Evolutionary conservation across 1,284 basidiomycete species (phyloP), one percentile per base, ranked within the genome.

Genomic region (Vanrija sp.): DNA sequence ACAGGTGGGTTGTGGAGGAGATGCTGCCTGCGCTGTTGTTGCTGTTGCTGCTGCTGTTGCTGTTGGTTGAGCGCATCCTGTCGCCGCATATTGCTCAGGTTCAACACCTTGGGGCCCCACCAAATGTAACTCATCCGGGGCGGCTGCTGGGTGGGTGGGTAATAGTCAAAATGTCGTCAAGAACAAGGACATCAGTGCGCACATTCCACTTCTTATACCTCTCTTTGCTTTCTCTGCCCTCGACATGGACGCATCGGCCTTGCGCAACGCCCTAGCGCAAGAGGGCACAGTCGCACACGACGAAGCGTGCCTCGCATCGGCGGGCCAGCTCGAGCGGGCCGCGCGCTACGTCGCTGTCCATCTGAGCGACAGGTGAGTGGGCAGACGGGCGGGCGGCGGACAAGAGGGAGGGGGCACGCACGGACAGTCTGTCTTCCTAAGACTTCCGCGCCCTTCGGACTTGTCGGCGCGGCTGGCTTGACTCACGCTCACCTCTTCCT

Each of bases 261-360:
- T 57, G 14, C 18, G 31, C 15, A 46, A 48, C 16, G 38, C 52
- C 4, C 18, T 20, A 31, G 31, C 31, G 31, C 31, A 31, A 31
- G 31, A 31, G 19, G 8, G 15, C 12, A 48, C 56, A 8, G 14
- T 61, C 10, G 31, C 39, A 19, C 60, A 57, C 4, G 62, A 62
- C 36, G 53, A 60, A 27, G 31, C 44, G 0, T 58, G 59, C 24
- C n/a, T 56, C n/a, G 46, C 41, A 1, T 39, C 60, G 10, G 57
- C 60, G 10, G 47, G 53, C 16, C 45, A 47, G 16, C 23, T 53
- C 4, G 68, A 68, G 36, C 41, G 27, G 4, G 51, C 53, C 2
- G 68, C 70, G 0, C 46, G 61, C 41, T 60, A 64, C 51, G 22
- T 68, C n/a, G 70, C 65, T 22, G 57, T 38, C 41, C 44, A 70